Evolutionary conservation across 2,329 filamentous ascomycete species (phyloP).

Genomic region (Allantophomopsis lycopodina): DNA sequence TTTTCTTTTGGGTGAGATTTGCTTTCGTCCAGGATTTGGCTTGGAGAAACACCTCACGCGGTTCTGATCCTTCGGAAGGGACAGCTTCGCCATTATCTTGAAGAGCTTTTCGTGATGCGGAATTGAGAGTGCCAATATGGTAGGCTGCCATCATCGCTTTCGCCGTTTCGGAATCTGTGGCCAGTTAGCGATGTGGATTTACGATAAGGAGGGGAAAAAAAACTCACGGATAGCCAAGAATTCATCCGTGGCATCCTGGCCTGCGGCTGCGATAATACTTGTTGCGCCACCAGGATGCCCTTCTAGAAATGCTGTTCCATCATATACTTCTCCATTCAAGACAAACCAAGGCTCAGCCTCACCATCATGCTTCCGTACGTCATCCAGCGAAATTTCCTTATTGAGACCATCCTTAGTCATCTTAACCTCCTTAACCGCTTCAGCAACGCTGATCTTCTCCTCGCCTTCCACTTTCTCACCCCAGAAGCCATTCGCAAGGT

Average conservation of each 20-base stretch:
- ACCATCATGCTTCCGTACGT: conserved; percentile 54
- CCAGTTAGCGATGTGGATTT: conserved; percentile 1
- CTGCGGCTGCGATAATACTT: conserved; percentile 74
- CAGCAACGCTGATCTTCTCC: conserved; percentile 25
- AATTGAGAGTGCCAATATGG: conserved; percentile 67
- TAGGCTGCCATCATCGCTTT: conserved; percentile 81
- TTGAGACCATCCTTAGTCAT: conserved; percentile 62
- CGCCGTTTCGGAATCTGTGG: conserved; percentile 76
- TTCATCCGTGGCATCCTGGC: conserved; percentile 71
- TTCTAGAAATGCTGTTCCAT: conserved; percentile 68
- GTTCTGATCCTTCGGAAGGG: conserved; percentile 22
- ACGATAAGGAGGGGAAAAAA: neutral
- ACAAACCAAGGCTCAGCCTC: conserved; percentile 72
- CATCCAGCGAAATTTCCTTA: conserved; percentile 51
- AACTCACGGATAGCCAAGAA: conserved; percentile 81
- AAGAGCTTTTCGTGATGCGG: conserved; percentile 40
- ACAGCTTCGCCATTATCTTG: conserved; percentile 24
- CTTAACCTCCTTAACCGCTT: conserved; percentile 51
- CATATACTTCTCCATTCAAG: conserved; percentile 77
- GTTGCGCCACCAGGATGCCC: conserved; percentile 77
- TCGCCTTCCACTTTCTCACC: conserved; percentile 54
- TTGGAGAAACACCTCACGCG: conserved; percentile 54
- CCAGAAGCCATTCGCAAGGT: conserved; percentile 74
- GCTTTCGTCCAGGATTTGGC: conserved; percentile 62
- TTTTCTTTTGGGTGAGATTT: conserved; percentile 51